These are phyloP conservation scores for Sporothrix humicola DNA, from an alignment of 2,329 filamentous ascomycete species.

Conservation along the genomic window DNA sequence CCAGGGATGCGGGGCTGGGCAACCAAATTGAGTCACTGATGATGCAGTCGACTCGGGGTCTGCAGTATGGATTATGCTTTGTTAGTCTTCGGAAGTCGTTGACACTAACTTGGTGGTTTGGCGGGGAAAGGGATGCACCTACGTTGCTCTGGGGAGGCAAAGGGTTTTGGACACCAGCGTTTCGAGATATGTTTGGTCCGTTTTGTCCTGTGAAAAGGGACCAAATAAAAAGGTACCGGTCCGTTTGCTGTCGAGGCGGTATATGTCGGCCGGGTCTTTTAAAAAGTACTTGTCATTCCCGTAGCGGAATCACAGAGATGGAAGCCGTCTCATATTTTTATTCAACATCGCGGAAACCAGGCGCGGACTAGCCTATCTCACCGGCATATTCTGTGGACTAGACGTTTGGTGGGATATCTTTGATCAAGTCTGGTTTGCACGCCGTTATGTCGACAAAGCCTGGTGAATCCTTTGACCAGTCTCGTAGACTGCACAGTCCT, in stretches of 20 bases:
- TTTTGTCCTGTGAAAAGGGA: too few species aligned
- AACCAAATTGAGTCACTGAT: not conserved
- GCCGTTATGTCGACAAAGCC: not conserved
- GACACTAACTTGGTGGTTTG: conserved; percentile 1
- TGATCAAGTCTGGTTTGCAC: not conserved
- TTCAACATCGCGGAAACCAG: not conserved
- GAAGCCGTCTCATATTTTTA: not conserved
- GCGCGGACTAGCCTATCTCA: not conserved
- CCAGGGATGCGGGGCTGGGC: not conserved
- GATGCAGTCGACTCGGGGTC: not conserved
- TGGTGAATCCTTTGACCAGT: not conserved
- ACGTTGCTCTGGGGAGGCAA: too few species aligned
- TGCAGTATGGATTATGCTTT: conserved; percentile 11
- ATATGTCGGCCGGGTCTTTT: too few species aligned
- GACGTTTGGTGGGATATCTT: not conserved
- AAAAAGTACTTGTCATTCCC: not conserved
- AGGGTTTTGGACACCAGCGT: too few species aligned
- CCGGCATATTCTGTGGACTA: not conserved
- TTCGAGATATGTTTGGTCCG: not conserved
- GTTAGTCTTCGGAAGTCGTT: not conserved
- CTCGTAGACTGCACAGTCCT: not conserved
- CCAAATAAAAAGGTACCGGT: too few species aligned
- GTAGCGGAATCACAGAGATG: not conserved
- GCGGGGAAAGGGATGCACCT: conserved; percentile 7
- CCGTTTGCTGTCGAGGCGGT: too few species aligned